Conservation (phyloP, 2,329 filamentous ascomycete species). For the Microdochium trichocladiopsis region DNA sequence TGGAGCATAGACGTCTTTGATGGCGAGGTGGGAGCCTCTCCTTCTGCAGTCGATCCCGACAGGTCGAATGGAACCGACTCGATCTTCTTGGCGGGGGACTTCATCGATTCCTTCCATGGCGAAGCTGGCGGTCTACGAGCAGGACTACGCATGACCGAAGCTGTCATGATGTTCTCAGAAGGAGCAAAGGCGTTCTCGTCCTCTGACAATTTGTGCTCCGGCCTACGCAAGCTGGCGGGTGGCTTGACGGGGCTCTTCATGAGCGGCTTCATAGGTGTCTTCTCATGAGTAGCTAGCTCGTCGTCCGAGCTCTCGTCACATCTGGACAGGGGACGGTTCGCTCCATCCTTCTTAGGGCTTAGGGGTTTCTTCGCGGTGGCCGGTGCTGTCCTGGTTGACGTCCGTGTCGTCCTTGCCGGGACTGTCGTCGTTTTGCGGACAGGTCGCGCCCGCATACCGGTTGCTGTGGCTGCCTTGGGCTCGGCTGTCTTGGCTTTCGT, state of each 20-base stretch:
- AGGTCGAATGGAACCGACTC: constrained; percentile 31
- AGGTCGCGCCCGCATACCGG: constrained; percentile 36
- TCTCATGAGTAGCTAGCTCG: constrained; percentile 47
- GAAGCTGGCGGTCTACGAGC: constrained; percentile 46
- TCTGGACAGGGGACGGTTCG: constrained; percentile 36
- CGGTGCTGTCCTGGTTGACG: constrained; percentile 20
- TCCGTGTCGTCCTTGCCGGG: constrained; percentile 25
- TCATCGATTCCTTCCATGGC: constrained; percentile 47
- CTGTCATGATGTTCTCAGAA: constrained; percentile 25
- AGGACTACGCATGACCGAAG: constrained; percentile 31
- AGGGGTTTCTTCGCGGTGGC: constrained; percentile 38
- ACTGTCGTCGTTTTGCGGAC: constrained; percentile 35
- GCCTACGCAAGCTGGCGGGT: constrained; percentile 14
- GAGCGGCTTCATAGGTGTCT: constrained; percentile 42
- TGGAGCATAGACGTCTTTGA: constrained; percentile 41
- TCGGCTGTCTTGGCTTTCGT: constrained; percentile 18
- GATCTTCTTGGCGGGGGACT: constrained; percentile 45
- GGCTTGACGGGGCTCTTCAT: constrained; percentile 50
- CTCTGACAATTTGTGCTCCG: background rate
- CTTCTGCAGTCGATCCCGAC: constrained; percentile 15
- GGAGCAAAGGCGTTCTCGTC: constrained; percentile 17
- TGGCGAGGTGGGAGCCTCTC: constrained; percentile 29
- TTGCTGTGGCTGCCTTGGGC: constrained; percentile 12
- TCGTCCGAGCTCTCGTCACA: constrained; percentile 47
- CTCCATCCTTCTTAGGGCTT: constrained; percentile 59